A percentile compares a stretch with the other conserved stretches of the same genome.
Evolutionary conservation across 2,329 filamentous ascomycete species (phyloP).

Genomic region (Pseudogymnoascus sp.): DNA sequence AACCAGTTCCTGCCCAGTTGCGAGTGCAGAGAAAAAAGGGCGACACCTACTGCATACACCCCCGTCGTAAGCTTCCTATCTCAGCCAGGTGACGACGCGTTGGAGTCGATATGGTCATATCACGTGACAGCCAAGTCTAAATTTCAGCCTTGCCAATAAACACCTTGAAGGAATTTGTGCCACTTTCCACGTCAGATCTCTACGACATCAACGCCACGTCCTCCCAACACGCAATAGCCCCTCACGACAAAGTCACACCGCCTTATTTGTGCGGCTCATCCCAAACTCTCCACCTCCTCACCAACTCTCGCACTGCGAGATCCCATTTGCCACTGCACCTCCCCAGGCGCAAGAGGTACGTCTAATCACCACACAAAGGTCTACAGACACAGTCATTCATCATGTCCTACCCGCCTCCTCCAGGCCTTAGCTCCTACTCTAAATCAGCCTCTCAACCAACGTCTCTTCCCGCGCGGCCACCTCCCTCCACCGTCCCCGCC

Average conservation of each 20-base stretch:
- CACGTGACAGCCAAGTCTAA: background rate
- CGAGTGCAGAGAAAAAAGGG: background rate
- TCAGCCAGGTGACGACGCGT: background rate
- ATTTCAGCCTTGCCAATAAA: background rate
- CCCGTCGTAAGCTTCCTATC: background rate
- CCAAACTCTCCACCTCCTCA: background rate
- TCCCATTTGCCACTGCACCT: slow-evolving; percentile 10
- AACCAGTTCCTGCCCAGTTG: background rate
- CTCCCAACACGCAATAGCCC: background rate
- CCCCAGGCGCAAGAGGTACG: slow-evolving; percentile 29
- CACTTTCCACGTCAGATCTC: background rate
- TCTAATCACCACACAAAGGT: slow-evolving; percentile 26
- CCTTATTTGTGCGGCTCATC: background rate
- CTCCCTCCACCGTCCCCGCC: slow-evolving; percentile 39
- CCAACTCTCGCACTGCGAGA: background rate
- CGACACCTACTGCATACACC: background rate
- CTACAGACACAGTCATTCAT: slow-evolving; percentile 41
- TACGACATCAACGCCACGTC: background rate
- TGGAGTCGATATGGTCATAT: background rate
- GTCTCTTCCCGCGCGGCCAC: slow-evolving; percentile 72
- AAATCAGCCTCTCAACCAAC: slow-evolving; percentile 31
- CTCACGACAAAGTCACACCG: background rate
- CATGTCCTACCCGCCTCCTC: slow-evolving; percentile 83
- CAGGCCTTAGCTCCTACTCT: slow-evolving; percentile 53
- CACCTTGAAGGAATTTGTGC: background rate